Conservation (phyloP, 75 land plant genomes). For the Sequoia sempervirens region DNA sequence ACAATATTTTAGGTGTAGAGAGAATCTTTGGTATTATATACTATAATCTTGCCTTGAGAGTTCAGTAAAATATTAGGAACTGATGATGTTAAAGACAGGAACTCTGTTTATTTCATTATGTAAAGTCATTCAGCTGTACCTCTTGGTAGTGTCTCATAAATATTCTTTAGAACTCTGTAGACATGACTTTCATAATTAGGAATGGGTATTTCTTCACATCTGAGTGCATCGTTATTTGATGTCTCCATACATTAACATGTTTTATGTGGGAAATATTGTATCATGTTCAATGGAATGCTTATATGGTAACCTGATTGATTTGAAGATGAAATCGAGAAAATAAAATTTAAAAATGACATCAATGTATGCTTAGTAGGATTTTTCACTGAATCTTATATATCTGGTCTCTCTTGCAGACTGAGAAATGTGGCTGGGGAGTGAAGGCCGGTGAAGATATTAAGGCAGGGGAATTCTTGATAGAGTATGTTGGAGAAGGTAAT, state of each 20-base stretch:
- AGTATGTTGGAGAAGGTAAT: slow-evolving; percentile 97
- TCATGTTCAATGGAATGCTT: neutral
- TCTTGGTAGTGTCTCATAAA: neutral
- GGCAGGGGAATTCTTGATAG: slow-evolving; percentile 82
- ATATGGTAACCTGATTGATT: neutral
- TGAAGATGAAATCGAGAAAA: neutral
- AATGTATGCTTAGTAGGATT: neutral
- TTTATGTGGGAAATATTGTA: neutral
- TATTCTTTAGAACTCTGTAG: neutral
- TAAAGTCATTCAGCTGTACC: neutral
- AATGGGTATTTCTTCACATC: neutral
- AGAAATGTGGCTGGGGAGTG: slow-evolving; percentile 87
- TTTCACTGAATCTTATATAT: neutral
- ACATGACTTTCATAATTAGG: neutral
- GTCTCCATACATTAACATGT: neutral
- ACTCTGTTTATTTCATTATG: neutral
- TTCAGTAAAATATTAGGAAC: neutral
- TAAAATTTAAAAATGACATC: neutral
- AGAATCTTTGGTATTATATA: neutral
- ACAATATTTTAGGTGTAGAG: neutral
- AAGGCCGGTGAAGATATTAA: slow-evolving; percentile 85
- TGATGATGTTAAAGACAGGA: neutral
- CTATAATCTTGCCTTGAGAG: neutral
- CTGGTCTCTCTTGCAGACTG: slow-evolving; percentile 53
- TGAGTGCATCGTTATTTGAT: neutral